Evolutionary conservation across 768 basidiomycete genomes (phyloP), one percentile per base, ranked within the genome.

Genomic region (Naganishia vaughanmartiniae): DNA sequence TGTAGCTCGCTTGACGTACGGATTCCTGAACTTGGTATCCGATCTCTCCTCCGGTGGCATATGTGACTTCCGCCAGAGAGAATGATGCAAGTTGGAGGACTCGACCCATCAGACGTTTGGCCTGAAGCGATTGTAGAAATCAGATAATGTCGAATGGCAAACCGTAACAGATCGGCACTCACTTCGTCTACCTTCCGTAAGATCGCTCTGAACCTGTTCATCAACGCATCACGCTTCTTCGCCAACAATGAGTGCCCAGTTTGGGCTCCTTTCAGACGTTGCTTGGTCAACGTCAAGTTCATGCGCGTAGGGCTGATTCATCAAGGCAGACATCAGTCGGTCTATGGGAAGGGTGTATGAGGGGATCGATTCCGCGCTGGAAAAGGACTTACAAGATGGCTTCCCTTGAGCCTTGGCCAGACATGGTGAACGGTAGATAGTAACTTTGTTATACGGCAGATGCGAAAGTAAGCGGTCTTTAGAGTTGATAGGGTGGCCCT

Each of bases 1-100:
- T 88, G 85, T 98, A 98, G 0, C 90, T 87, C 0, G 95, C 96
- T 36, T 87, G 85, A 78, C 91, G 90, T 33, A 92, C 94, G 74
- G 92, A 90, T 81, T 98, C 95, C 81, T 98, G 96, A 6, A 99
- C 93, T 73, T 96, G 90, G 83, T 98, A 99, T 55, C 92, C 88
- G 78, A 99, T 98, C 79, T 98, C 96, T 31, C 84, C 84, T 31
- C 60, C 60, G 11, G 96, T 95, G 39, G 94, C 88, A 83, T 98
- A 99, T 24, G 94, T 95, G 74, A 99, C 96, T 82, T 98, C 95
- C 0, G 96, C 96, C 84, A 98, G 89, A 53, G 94, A 96, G 85
- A 99, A 96, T 51, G 96, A 98, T 30, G 96, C 96, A 63, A 98
- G 86, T 81, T 99, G 96, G 89, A 99, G 96, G 30, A 98, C 94